Conservation (phyloP, 371 early-diverging fungal genomes). For the Coemansia sp. region DNA sequence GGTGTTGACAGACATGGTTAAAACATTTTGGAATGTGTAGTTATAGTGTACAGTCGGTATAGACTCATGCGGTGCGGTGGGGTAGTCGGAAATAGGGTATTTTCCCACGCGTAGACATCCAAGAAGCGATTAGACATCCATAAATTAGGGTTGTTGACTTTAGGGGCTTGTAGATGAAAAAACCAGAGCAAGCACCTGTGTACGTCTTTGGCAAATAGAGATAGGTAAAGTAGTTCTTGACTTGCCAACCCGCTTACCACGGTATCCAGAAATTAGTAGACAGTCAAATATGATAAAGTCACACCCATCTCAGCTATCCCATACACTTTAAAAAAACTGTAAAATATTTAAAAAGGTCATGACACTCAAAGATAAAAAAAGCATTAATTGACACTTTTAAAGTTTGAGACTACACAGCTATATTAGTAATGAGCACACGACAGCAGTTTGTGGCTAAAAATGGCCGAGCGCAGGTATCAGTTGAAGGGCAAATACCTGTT, state of each 20-base stretch:
- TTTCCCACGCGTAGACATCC: not conserved
- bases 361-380: not conserved
- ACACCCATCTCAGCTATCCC: no score
- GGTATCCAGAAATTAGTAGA: no score
- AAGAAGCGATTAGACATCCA: not conserved
- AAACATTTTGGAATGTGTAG: not conserved
- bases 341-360: no score
- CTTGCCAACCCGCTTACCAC: no score
- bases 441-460: constrained; percentile 23
- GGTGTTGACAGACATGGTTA: not conserved
- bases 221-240: no score
- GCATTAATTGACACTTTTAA: not conserved
- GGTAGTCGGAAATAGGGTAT: not conserved
- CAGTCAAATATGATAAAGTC: no score
- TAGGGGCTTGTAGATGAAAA: no score
- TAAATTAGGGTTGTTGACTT: not conserved
- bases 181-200: no score
- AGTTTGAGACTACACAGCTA: not conserved
- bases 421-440: not conserved
- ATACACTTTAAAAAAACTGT: no score
- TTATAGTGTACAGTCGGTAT: not conserved
- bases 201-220: no score
- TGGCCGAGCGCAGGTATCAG: constrained; percentile 1
- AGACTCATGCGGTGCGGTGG: not conserved
- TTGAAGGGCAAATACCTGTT: constrained; percentile 16